Percentiles rank a stretch among this genome's conserved stretches.
phyloP scores from a whole-genome alignment of 1,139 yeast genomes.

The Yamadazyma triangularis region DNA sequence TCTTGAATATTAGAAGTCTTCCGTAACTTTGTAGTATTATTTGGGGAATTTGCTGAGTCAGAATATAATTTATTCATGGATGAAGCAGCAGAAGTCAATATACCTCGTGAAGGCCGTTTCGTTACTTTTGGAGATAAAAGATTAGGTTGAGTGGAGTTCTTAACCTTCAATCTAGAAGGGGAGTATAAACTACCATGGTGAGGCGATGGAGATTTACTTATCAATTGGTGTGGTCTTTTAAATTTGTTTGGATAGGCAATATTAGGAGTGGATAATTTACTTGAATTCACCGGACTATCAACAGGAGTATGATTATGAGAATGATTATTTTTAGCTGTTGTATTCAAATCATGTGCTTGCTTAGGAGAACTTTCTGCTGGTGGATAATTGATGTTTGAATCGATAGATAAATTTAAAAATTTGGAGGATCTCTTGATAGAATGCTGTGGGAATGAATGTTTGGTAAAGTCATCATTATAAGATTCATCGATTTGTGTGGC shows the following conservation, averaged over 20 bases:
- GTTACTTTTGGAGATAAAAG: neutral
- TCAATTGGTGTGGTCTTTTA: slow-evolving; percentile 45
- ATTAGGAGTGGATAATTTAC: slow-evolving; percentile 7
- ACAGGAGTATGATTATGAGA: slow-evolving; percentile 17
- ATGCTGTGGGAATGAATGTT: slow-evolving; percentile 1
- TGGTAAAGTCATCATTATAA: neutral
- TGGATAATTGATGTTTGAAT: slow-evolving; percentile 14
- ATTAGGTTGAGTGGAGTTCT: slow-evolving; percentile 13
- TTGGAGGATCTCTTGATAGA: slow-evolving; percentile 45
- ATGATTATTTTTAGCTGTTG: slow-evolving; percentile 6
- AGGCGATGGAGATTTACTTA: slow-evolving; percentile 45
- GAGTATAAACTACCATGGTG: slow-evolving; percentile 3
- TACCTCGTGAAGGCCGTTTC: neutral
- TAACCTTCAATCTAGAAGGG: neutral
- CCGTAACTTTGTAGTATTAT: slow-evolving; percentile 10
- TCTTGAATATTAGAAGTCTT: slow-evolving; percentile 11
- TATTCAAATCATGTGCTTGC: slow-evolving; percentile 27
- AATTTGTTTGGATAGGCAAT: slow-evolving; percentile 27
- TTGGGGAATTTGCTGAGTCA: neutral
- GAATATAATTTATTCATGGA: neutral
- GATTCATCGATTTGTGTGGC: neutral
- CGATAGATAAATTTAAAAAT: slow-evolving; percentile 44
- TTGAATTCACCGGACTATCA: slow-evolving; percentile 15
- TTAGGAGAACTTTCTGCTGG: slow-evolving; percentile 16
- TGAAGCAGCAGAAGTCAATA: neutral